Evolutionary conservation across 345 rosid genomes (phyloP).

Genomic region (Camelina laxa): DNA sequence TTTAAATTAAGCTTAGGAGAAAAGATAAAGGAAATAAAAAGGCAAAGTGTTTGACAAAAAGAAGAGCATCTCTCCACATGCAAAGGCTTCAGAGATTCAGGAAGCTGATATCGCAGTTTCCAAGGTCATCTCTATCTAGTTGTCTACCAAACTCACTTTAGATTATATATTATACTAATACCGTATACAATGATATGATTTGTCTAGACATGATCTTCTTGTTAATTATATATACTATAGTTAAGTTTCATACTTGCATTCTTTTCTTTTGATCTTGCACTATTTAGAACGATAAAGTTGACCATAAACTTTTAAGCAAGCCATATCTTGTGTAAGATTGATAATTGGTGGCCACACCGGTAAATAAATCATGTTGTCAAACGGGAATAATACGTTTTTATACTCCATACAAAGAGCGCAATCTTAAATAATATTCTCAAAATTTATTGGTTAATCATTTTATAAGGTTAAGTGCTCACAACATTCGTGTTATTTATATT

Average conservation of each 20-base stretch:
- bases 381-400: neutral
- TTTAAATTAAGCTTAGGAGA: neutral
- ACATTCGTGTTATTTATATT: neutral
- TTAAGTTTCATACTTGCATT: neutral
- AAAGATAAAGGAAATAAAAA: slow-evolving; percentile 10
- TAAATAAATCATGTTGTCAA: neutral
- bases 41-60: slow-evolving; percentile 39
- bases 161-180: slow-evolving; percentile 11
- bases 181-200: neutral
- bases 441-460: slow-evolving; percentile 9
- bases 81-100: slow-evolving; percentile 37
- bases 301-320: slow-evolving; percentile 7
- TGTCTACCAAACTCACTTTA: slow-evolving; percentile 34
- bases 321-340: slow-evolving; percentile 19
- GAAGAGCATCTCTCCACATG: slow-evolving; percentile 47
- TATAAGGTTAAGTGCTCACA: slow-evolving; percentile 1
- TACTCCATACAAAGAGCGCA: neutral
- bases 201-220: slow-evolving; percentile 11
- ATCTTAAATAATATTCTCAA: slow-evolving; percentile 11
- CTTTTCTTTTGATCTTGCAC: neutral
- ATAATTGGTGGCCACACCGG: slow-evolving; percentile 20
- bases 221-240: neutral
- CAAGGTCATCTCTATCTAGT: slow-evolving; percentile 38
- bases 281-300: slow-evolving; percentile 11
- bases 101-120: slow-evolving; percentile 40